A percentile compares a stretch with the other conserved stretches of the same genome.
Conservation (phyloP, 176 grass and related monocot species). For the Eragrostis curvula region DNA sequence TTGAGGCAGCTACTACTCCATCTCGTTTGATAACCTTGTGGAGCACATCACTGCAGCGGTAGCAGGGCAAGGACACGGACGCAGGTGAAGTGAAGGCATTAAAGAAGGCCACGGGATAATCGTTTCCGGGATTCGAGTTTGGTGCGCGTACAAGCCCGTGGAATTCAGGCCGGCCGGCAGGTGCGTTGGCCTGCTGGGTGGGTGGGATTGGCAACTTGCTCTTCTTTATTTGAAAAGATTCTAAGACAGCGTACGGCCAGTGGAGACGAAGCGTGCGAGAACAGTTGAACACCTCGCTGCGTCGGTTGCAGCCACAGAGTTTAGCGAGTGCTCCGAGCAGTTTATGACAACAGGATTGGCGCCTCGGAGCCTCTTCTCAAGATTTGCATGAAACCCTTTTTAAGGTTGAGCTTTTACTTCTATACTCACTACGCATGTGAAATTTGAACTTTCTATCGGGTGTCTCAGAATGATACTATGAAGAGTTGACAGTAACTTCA, state of each 20-base stretch:
- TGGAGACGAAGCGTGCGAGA: conserved; percentile 7
- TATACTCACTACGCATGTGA: too few species aligned
- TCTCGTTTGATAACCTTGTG: neutral
- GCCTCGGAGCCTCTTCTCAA: neutral
- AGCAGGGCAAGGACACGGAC: neutral
- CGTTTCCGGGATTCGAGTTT: conserved; percentile 21
- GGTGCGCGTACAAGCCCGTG: conserved; percentile 18
- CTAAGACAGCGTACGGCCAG: conserved; percentile 11
- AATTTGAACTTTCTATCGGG: neutral
- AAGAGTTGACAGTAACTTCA: too few species aligned
- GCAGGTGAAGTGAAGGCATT: conserved; percentile 12
- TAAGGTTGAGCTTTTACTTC: too few species aligned
- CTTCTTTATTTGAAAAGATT: conserved; percentile 45
- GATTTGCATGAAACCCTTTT: neutral
- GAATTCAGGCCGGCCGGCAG: neutral
- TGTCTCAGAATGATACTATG: too few species aligned
- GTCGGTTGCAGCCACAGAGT: conserved; percentile 16
- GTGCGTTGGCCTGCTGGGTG: neutral
- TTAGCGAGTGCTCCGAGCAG: neutral
- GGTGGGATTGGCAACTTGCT: conserved; percentile 15
- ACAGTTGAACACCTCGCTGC: neutral
- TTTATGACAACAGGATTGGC: too few species aligned
- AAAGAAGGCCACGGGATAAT: conserved; percentile 37
- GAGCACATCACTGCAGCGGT: neutral
- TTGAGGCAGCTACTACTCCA: neutral